Evolutionary conservation across 78 protist genomes (phyloP).

Genomic region (Pelomyxa schiedti): DNA sequence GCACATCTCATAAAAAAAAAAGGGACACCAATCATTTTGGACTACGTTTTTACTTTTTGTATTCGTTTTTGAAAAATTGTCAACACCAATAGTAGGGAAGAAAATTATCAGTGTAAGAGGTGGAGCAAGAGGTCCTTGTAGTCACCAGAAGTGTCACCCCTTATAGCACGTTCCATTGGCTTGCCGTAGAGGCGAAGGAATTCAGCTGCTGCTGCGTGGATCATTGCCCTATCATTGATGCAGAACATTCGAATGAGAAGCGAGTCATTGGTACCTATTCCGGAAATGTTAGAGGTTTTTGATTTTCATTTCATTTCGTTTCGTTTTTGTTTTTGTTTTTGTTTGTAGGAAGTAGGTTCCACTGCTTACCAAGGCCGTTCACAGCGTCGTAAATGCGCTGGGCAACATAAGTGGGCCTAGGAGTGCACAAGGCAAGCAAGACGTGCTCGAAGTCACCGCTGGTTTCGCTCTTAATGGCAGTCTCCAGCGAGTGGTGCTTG

Average conservation of each 20-base stretch:
- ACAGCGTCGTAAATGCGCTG: background rate
- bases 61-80: no score
- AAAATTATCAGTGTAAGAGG: no score
- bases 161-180: background rate
- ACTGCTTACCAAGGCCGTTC: background rate
- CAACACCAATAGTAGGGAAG: no score
- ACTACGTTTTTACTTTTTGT: no score
- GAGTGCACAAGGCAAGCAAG: background rate
- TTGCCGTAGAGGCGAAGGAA: background rate
- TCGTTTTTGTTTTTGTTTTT: background rate
- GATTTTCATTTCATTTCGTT: background rate
- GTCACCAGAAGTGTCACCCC: slow-evolving; percentile 9
- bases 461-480: background rate
- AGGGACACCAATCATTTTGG: no score
- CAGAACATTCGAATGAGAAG: slow-evolving; percentile 1
- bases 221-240: background rate
- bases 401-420: background rate
- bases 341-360: background rate
- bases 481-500: background rate
- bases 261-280: background rate
- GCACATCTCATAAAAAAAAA: no score
- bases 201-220: background rate
- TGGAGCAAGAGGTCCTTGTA: slow-evolving; percentile 1
- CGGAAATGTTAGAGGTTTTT: background rate
- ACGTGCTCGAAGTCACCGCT: slow-evolving; percentile 7